phyloP scores from a whole-genome alignment of 257 asterid species.

The Haberlea rhodopensis region DNA sequence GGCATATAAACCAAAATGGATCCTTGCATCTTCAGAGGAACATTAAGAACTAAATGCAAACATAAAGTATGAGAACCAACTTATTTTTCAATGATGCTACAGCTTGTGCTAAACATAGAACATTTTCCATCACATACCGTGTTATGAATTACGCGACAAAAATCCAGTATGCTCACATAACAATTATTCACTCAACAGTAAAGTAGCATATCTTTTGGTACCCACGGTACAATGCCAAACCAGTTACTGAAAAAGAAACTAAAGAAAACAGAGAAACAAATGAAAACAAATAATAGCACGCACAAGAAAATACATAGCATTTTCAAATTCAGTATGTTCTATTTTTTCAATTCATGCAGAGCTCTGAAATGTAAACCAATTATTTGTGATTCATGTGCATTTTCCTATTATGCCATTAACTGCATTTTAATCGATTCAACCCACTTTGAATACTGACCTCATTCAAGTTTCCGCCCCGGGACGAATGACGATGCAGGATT shows the following conservation, averaged over 20 bases:
- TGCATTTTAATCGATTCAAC: slow-evolving; percentile 18
- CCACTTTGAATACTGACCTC: slow-evolving; percentile 30
- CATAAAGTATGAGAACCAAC: slow-evolving; percentile 1
- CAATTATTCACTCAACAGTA: neutral
- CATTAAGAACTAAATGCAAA: slow-evolving; percentile 15
- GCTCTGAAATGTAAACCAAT: slow-evolving; percentile 2
- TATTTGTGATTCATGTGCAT: neutral
- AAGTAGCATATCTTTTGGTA: neutral
- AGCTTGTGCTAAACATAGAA: neutral
- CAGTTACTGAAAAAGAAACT: neutral
- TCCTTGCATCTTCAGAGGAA: neutral
- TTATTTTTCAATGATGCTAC: neutral
- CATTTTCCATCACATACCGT: neutral
- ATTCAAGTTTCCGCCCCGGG: slow-evolving; percentile 34
- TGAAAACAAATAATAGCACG: too few species aligned
- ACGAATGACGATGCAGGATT: slow-evolving; percentile 26
- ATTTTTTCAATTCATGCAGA: neutral
- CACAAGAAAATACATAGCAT: neutral
- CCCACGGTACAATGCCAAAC: neutral
- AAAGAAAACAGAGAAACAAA: neutral
- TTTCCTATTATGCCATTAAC: neutral
- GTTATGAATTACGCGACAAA: neutral
- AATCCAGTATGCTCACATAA: too few species aligned
- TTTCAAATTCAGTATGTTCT: slow-evolving; percentile 8
- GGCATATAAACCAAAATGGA: neutral